Evolutionary conservation across 2,329 filamentous ascomycete genomes (phyloP).

Genomic region (Coniochaeta sp.): DNA sequence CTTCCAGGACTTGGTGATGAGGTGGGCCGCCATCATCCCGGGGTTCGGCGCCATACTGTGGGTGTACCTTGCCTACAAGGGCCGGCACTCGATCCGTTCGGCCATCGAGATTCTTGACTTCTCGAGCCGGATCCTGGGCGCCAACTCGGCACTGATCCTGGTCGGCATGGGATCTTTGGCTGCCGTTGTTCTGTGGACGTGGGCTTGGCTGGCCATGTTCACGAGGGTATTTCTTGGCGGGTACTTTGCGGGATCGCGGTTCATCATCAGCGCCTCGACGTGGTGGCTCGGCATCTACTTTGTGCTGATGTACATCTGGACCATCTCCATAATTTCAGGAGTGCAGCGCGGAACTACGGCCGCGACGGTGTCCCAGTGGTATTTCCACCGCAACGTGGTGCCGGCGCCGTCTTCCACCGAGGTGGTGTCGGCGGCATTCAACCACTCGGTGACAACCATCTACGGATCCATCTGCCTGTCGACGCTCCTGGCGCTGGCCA

Average conservation of each 20-base stretch:
- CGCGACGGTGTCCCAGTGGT: slow-evolving; percentile 97
- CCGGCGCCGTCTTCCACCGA: slow-evolving; percentile 71
- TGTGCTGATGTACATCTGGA: slow-evolving; percentile 93
- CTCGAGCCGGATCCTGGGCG: slow-evolving; percentile 76
- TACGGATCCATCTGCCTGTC: slow-evolving; percentile 91
- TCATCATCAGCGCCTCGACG: slow-evolving; percentile 78
- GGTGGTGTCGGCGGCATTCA: slow-evolving; percentile 75
- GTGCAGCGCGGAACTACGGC: slow-evolving; percentile 88
- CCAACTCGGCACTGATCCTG: slow-evolving; percentile 74
- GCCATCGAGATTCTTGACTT: slow-evolving; percentile 90
- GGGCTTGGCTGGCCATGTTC: slow-evolving; percentile 96
- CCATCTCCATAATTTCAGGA: slow-evolving; percentile 76
- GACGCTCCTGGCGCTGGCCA: slow-evolving; percentile 69
- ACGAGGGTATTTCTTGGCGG: slow-evolving; percentile 92
- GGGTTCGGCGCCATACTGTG: slow-evolving; percentile 67
- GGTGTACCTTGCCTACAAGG: slow-evolving; percentile 76
- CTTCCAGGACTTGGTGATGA: slow-evolving; percentile 83
- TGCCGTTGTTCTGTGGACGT: slow-evolving; percentile 80
- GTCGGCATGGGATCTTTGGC: slow-evolving; percentile 75
- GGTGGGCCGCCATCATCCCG: slow-evolving; percentile 76
- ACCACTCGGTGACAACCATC: slow-evolving; percentile 75
- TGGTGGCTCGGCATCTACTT: slow-evolving; percentile 97
- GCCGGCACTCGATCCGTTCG: slow-evolving; percentile 71
- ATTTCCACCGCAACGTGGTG: slow-evolving; percentile 84
- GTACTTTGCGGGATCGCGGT: slow-evolving; percentile 61